A percentile compares a stretch with the other conserved stretches of the same genome.
phyloP scores from a whole-genome alignment of 163 green algal species.

The Chlorella variabilis region DNA sequence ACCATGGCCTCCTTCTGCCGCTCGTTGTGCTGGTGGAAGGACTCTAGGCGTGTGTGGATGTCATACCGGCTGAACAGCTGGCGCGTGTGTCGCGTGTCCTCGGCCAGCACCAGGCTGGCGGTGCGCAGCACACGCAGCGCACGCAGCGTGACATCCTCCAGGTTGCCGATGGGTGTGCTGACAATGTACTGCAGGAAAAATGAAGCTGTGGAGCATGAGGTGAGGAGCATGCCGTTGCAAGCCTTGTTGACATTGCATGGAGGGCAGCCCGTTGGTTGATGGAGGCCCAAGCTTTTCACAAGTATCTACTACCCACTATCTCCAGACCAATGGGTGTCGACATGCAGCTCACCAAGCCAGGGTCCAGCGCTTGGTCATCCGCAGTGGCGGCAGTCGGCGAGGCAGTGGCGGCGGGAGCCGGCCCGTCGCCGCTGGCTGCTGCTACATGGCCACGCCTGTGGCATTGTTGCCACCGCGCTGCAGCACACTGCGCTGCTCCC shows the following conservation, averaged over 20 bases:
- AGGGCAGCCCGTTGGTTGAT: too few relatives aligned
- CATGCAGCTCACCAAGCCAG: not conserved
- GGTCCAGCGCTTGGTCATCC: not conserved
- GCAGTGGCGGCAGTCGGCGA: not conserved
- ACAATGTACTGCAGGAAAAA: conserved; percentile 57
- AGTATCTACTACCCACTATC: too few relatives aligned
- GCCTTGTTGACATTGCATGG: too few relatives aligned
- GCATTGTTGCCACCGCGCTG: not conserved
- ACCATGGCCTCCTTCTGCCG: conserved; percentile 48
- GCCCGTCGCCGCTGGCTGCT: not conserved
- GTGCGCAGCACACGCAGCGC: conserved; percentile 71
- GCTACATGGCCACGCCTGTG: not conserved
- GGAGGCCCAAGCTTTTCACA: too few relatives aligned
- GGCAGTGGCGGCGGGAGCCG: not conserved
- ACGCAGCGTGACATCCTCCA: conserved; percentile 83
- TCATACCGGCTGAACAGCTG: conserved; percentile 75
- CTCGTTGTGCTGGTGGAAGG: conserved; percentile 92
- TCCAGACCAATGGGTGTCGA: too few relatives aligned
- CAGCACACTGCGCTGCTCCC: too few relatives aligned
- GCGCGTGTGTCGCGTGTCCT: conserved; percentile 86
- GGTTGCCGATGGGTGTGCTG: conserved; percentile 76
- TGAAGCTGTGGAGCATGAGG: too few relatives aligned
- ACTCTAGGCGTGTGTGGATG: conserved; percentile 65
- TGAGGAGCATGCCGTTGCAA: too few relatives aligned
- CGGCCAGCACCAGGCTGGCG: conserved; percentile 62